Base-by-base conservation (phyloP, 1,284 basidiomycete species). In the Amylostereum chailletii region DNA sequence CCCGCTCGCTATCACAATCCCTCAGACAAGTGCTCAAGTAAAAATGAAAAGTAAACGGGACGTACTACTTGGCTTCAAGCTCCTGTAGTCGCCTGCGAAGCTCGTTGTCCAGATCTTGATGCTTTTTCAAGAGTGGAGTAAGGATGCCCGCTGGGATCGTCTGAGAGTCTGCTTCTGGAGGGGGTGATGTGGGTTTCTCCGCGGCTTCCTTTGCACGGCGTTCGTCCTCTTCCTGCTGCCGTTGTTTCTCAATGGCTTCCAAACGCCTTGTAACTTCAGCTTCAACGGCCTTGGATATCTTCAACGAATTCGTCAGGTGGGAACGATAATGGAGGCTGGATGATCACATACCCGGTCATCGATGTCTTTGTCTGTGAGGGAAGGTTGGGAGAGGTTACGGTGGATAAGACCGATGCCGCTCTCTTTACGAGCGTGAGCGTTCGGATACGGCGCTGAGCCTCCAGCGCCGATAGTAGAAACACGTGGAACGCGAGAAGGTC, bases 251-350 rank as follows among this genome's bases (percentile, higher is more conserved):
- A 42, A 74, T 72, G 57, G 82, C 80, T 49, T 76, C 79, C 44
- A 88, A 62, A 34, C 83, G 72, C 50, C 81, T 69, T 4, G 80
- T 75, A 39, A 89, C 85, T 60, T 88, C 84, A 9, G 71, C 72
- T 64, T 88, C 81, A 26, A 89, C 85, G 5, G 81, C 81, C 56
- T 71, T 79, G 40, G 80, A 77, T 45, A 88, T 89, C 83, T 84
- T 54, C 27, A 38, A 50, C 36, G 30, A 43, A 51, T 42, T 53
- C 48, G 34, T 46, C 53, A 43, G 53, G 40, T 47, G 51, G 48
- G 19, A 41, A 26, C 30, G 34, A 42, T 26, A 30, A 43, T 10
- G 11, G 10, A 9, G 37, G 29, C 38, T 43, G 33, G 44, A 33
- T 44, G 32, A 47, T 51, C 51, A 66, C 75, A 19, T 55, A 83